Percentiles rank a stretch among this genome's conserved stretches.
These are phyloP conservation scores for Pichia nakasei DNA, from an alignment of 805 yeast species.

Conservation along the genomic window DNA sequence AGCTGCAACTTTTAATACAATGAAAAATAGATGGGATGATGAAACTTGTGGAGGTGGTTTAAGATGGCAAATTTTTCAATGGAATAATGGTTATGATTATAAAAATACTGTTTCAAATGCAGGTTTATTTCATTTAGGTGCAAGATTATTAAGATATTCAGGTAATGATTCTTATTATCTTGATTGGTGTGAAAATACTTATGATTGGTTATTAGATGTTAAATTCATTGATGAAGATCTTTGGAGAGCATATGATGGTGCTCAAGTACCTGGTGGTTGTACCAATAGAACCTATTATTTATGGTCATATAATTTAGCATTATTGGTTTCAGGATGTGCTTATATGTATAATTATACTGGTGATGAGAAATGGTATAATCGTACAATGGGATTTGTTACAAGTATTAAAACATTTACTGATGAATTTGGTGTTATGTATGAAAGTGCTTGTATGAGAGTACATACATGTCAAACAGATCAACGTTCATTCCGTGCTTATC, in stretches of 20 bases:
- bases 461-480: slow-evolving; percentile 75
- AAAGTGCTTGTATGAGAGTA: slow-evolving; percentile 70
- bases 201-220: slow-evolving; percentile 67
- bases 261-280: slow-evolving; percentile 53
- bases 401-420: slow-evolving; percentile 47
- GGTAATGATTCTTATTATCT: slow-evolving; percentile 57
- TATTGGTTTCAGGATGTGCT: slow-evolving; percentile 72
- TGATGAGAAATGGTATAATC: slow-evolving; percentile 54
- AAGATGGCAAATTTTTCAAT: slow-evolving; percentile 91
- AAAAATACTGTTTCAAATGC: slow-evolving; percentile 91
- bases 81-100: slow-evolving; percentile 92
- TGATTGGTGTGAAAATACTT: slow-evolving; percentile 65
- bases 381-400: slow-evolving; percentile 46
- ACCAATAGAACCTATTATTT: slow-evolving; percentile 45
- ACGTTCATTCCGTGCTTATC: slow-evolving; percentile 83
- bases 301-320: slow-evolving; percentile 87
- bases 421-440: slow-evolving; percentile 52
- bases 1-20: slow-evolving; percentile 85
- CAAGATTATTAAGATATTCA: slow-evolving; percentile 79
- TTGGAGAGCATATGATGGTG: slow-evolving; percentile 62
- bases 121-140: slow-evolving; percentile 77
- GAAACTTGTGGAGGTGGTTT: slow-evolving; percentile 76
- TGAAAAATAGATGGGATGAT: slow-evolving; percentile 83
- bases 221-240: slow-evolving; percentile 36
- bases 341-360: slow-evolving; percentile 67